Percentiles rank a stretch among this genome's conserved stretches.
Evolutionary conservation across 306 rosid genomes (phyloP).

Genomic region (Mimosa pudica): DNA sequence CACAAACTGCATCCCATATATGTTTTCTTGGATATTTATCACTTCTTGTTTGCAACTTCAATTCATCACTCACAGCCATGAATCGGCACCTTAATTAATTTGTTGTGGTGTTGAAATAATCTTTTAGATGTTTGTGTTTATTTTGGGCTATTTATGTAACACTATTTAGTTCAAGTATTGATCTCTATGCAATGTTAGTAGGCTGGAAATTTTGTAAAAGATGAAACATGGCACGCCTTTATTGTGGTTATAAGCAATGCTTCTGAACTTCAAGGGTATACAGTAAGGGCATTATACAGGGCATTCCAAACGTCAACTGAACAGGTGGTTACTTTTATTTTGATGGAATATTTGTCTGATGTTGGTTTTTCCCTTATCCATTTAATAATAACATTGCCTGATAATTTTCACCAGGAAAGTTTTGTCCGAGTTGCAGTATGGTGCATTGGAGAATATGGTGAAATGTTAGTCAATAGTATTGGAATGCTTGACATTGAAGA

Average conservation of each 20-base stretch:
- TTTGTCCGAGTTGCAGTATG: conserved; percentile 97
- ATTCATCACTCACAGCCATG: conserved; percentile 18
- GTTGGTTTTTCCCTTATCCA: conserved; percentile 28
- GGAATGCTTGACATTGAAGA: conserved; percentile 93
- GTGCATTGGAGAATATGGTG: conserved; percentile 99
- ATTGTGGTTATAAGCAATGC: conserved; percentile 94
- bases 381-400: conserved; percentile 23
- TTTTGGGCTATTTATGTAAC: conserved; percentile 15
- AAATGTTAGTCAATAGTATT: conserved; percentile 77
- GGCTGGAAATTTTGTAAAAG: conserved; percentile 99
- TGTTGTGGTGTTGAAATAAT: conserved; percentile 14
- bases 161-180: conserved; percentile 45
- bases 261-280: conserved; percentile 95
- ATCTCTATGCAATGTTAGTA: conserved; percentile 76
- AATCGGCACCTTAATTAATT: conserved; percentile 32
- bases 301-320: conserved; percentile 77
- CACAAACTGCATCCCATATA: conserved; percentile 24
- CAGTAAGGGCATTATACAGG: conserved; percentile 83
- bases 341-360: conserved; percentile 31
- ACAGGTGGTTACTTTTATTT: conserved; percentile 61
- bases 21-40: conserved; percentile 17
- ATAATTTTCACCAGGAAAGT: conserved; percentile 72
- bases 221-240: conserved; percentile 95
- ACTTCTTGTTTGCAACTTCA: conserved; percentile 18
- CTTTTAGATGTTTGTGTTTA: conserved; percentile 28